Conservation (phyloP, 805 yeast genomes). For the Ascoidea rubescens region DNA sequence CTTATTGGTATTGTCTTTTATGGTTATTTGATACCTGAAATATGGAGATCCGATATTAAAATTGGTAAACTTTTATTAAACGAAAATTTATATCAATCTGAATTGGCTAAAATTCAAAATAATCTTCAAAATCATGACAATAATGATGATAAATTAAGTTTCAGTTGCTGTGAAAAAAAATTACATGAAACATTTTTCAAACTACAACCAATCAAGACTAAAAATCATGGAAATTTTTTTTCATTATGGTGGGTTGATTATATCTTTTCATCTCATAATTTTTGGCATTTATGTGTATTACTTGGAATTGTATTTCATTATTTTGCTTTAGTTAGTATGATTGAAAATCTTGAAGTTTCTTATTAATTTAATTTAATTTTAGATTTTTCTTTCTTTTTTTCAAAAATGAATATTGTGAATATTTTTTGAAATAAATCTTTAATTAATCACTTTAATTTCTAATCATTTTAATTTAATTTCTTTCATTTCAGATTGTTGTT, state of each 20-base stretch:
- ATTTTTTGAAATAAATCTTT: no score
- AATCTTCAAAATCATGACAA: not conserved
- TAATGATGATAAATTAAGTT: conserved; percentile 13
- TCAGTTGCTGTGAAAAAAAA: no score
- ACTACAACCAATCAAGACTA: conserved; percentile 23
- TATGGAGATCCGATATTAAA: conserved; percentile 62
- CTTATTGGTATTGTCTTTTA: conserved; percentile 74
- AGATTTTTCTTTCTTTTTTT: no score
- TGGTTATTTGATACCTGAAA: conserved; percentile 80
- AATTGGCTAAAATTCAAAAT: conserved; percentile 3
- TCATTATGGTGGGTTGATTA: conserved; percentile 83
- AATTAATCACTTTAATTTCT: no score
- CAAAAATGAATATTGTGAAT: no score
- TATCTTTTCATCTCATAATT: conserved; percentile 63
- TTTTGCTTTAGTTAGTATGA: conserved; percentile 62
- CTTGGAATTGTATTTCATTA: conserved; percentile 88
- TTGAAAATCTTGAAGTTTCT: conserved; percentile 13
- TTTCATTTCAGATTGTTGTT: no score
- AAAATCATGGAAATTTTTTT: conserved; percentile 22
- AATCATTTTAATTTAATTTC: no score
- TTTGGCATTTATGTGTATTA: conserved; percentile 90
- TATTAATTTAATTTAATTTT: no score
- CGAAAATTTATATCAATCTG: conserved; percentile 9
- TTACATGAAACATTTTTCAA: conserved; percentile 26
- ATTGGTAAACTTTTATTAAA: conserved; percentile 32